Evolutionary conservation across 2,329 filamentous ascomycete genomes (phyloP), one percentile per base, ranked within the genome.

Genomic region (Exophiala sideris): DNA sequence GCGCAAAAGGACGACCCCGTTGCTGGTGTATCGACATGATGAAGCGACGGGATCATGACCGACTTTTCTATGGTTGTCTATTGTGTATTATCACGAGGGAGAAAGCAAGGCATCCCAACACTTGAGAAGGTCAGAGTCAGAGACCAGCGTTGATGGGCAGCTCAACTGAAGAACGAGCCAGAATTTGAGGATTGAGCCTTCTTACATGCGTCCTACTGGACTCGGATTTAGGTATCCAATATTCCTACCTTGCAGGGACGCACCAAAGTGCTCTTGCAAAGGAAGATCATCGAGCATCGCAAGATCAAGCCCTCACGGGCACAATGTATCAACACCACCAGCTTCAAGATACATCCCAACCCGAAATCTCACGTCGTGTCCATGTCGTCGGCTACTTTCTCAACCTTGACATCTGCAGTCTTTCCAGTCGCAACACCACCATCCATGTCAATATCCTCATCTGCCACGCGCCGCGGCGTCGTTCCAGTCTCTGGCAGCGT

Each of bases 361-460:
- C 20, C 21, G 21, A 10, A 24, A 41, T 11, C 12, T 39, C 14
- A 51, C 20, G 48, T 57, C 16, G 47, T 57, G 35, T 60, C 57
- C 57, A 60, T 60, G 14, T 51, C 48, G 36, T 60, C 54, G 12
- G 11, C 42, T 16, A 38, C 3, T 33, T 56, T 59, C 24, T 59
- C 62, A 55, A 12, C 59, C 57, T 44, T 65, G 24, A 57, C 14
- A 63, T 56, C 35, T 63, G 61, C 52, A 59, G 53, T 5, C 58
- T 54, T 42, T 75, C 71, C 39, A 71, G 75, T 71, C 33, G 73
- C 68, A 39, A 72, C 72, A 21, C 75, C 73, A 54, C 83, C 83
- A 8, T 76, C 75, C 80, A 86, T 86, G 36, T 79, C 78, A 18
- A 79, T 73, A 64, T 87, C 84, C 53, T 83, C 82, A 63, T 87